These are phyloP conservation scores for Silene noctiflora DNA, from an alignment of 179 eudicot genomes.

Conservation along the genomic window DNA sequence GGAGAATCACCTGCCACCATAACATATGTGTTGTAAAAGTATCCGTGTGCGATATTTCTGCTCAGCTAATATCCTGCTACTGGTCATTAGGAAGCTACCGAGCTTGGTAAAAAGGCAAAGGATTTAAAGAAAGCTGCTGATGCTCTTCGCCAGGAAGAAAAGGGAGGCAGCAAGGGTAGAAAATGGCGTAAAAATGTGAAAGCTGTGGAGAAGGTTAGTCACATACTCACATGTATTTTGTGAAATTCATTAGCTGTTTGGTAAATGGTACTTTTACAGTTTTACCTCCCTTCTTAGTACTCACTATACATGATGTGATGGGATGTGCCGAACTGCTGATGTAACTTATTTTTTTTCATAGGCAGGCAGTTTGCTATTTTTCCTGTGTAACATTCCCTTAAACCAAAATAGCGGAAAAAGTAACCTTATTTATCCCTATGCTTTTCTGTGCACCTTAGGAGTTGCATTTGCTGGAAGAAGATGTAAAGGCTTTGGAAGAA, in stretches of 20 bases:
- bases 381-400: background rate
- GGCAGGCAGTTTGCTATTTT: constrained; percentile 4
- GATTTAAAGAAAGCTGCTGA: constrained; percentile 94
- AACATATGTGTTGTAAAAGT: background rate
- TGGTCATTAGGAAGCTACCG: constrained; percentile 80
- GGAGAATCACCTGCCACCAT: constrained; percentile 3
- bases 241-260: background rate
- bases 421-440: background rate
- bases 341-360: background rate
- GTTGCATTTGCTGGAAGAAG: constrained; percentile 87
- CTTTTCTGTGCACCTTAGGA: constrained; percentile 48
- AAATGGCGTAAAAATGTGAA: constrained; percentile 98
- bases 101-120: constrained; percentile 90
- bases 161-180: constrained; percentile 81
- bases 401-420: background rate
- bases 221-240: background rate
- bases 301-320: background rate
- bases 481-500: constrained; percentile 91
- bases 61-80: constrained; percentile 14
- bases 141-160: constrained; percentile 94
- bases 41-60: constrained; percentile 15
- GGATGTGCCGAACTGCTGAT: background rate
- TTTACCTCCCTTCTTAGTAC: background rate
- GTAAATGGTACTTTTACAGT: too few species aligned
- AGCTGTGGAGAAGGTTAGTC: constrained; percentile 77